Evolutionary conservation across 2,329 filamentous ascomycete genomes (phyloP), one percentile per base, ranked within the genome.

Genomic region (Sarocladium oryzae): DNA sequence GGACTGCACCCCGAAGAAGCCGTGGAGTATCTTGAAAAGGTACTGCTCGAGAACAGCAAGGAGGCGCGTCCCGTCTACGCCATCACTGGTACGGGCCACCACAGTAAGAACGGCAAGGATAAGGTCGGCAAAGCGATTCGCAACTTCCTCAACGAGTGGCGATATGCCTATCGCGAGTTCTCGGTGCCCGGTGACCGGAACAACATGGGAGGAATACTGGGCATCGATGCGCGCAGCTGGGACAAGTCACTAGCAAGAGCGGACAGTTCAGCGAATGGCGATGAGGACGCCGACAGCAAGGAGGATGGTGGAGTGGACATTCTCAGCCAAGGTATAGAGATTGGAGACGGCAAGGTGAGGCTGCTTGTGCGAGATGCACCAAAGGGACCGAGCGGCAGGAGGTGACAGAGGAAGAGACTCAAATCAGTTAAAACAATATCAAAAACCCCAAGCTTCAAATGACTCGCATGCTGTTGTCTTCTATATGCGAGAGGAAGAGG

Each of bases 1-100:
- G 93, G 93, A n/a, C 80, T 99, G n/a, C 93, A 97, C 63, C 90
- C 93, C 0, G 92, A 97, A 63, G 93, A 99, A 73, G 93, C 92
- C 4, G 89, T 97, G 36, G 88, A 93, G 57, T 97, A 97, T 61
- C 79, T 99, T 3, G 89, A 93, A 67, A 85, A 86, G 56, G 87
- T 95, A 35, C 82, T 99, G 20, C 75, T 91, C 55, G 89, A 95
- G 62, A 93, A 96, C 62, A 79, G 77, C 57, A 77, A 82, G 57
- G 83, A 87, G 58, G 78, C 77, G 32, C 79, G 84, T 20, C 88
- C 92, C 2, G 80, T 99, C 37, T 99, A 97, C 65, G 91, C 91
- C 58, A 97, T 99, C 65, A 96, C 91, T 1, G 93, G 93, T 40
- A 97, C 92, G 1, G 93, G 92, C 3, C 91, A 97, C 63, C 93